Conservation (phyloP, 179 eudicot genomes). For the Amaranthus tricolor region DNA sequence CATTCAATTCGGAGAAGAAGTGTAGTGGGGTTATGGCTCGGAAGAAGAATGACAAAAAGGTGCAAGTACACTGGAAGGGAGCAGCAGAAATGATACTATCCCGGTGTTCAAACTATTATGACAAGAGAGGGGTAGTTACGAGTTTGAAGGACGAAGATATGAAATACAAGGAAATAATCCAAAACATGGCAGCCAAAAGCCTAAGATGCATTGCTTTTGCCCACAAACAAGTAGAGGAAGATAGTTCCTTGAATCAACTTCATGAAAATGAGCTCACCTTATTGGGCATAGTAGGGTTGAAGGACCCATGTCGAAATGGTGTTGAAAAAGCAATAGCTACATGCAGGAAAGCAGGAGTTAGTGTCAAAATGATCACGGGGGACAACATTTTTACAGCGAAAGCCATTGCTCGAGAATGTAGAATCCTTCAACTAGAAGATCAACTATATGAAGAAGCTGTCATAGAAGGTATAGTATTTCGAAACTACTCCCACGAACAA, state of each 20-base stretch:
- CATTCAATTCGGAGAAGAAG: constrained; percentile 57
- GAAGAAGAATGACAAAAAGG: constrained; percentile 21
- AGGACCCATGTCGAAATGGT: constrained; percentile 52
- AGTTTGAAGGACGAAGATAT: constrained; percentile 30
- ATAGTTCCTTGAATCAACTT: constrained; percentile 5
- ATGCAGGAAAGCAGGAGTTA: constrained; percentile 46
- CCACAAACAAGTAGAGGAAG: constrained; percentile 31
- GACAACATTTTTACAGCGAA: constrained; percentile 50
- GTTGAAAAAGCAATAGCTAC: constrained; percentile 40
- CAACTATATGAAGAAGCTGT: constrained; percentile 29
- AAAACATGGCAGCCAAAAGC: constrained; percentile 58
- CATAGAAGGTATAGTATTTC: constrained; percentile 43
- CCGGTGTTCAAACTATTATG: constrained; percentile 44
- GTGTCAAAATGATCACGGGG: constrained; percentile 48
- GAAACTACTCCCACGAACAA: constrained; percentile 39
- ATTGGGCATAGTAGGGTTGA: constrained; percentile 43
- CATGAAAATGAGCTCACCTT: constrained; percentile 31
- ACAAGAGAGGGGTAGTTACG: constrained; percentile 27
- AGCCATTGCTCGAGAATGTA: constrained; percentile 48
- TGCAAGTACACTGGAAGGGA: constrained; percentile 58
- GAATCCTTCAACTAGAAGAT: constrained; percentile 31
- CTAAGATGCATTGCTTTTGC: constrained; percentile 64
- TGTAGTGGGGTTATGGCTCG: constrained; percentile 44
- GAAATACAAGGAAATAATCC: constrained; percentile 25
- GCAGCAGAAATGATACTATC: constrained; percentile 63